These are phyloP conservation scores for Cercospora berteroae DNA, from an alignment of 2,329 filamentous ascomycete species.

Conservation along the genomic window DNA sequence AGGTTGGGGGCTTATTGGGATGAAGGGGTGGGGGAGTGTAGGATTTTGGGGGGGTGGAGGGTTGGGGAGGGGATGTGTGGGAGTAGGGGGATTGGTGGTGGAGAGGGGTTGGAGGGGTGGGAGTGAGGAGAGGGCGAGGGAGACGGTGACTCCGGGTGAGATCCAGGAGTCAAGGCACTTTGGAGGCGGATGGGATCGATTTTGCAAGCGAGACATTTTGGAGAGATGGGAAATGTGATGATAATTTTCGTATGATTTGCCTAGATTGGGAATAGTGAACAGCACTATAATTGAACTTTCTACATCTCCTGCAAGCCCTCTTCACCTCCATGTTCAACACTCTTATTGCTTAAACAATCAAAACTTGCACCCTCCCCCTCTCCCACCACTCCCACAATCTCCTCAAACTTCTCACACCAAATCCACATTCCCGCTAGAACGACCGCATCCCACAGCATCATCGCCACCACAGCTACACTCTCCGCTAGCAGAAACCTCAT, in stretches of 20 bases:
- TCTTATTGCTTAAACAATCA: neutral
- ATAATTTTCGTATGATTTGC: too few species aligned
- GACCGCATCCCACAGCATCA: neutral
- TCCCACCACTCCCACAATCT: neutral
- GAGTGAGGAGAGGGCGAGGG: neutral
- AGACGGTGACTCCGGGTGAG: neutral
- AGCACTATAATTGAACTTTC: too few species aligned
- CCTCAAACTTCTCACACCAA: neutral
- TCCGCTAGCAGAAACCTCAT: neutral
- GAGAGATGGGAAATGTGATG: neutral
- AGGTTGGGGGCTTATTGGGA: too few species aligned
- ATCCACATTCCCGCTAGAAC: neutral
- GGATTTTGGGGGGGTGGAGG: neutral
- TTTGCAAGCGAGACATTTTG: neutral
- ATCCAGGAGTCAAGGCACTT: neutral
- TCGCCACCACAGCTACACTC: neutral
- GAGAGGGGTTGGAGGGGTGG: neutral
- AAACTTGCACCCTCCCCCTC: neutral
- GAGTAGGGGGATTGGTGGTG: neutral
- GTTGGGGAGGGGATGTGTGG: neutral
- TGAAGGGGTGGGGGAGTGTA: too few species aligned
- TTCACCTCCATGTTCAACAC: too few species aligned
- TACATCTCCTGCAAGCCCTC: too few species aligned
- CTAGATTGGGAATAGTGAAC: too few species aligned
- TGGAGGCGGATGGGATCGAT: neutral